Evolutionary conservation across 371 early-diverging fungal genomes (phyloP).

Genomic region (Actinomucor elegans): DNA sequence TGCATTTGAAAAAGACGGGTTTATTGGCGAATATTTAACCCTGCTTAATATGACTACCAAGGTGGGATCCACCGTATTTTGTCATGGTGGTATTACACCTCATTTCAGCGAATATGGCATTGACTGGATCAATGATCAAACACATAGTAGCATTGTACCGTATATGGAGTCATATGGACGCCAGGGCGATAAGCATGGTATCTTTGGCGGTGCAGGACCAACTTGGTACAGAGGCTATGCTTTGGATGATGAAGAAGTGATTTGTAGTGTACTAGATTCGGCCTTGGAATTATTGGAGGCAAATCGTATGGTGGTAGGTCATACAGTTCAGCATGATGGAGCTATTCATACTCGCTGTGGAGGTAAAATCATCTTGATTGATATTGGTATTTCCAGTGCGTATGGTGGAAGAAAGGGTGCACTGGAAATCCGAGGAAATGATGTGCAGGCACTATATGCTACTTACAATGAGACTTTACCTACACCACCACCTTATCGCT

Average conservation of each 20-base stretch:
- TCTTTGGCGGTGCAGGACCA: constrained; percentile 51
- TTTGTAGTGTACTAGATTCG: constrained; percentile 51
- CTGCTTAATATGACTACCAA: constrained; percentile 58
- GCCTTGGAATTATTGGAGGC: constrained; percentile 58
- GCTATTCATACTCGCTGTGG: constrained; percentile 64
- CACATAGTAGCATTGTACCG: constrained; percentile 36
- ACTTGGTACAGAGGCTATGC: constrained; percentile 74
- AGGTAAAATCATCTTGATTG: constrained; percentile 66
- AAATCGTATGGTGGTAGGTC: constrained; percentile 77
- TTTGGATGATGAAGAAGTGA: constrained; percentile 44
- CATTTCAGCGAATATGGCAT: constrained; percentile 52
- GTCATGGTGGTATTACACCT: constrained; percentile 73
- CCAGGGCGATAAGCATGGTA: constrained; percentile 30
- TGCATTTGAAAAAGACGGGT: constrained; percentile 64
- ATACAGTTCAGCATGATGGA: constrained; percentile 70
- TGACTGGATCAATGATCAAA: constrained; percentile 56
- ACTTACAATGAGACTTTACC: constrained; percentile 11
- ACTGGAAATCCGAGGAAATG: constrained; percentile 53
- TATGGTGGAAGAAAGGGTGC: constrained; percentile 68
- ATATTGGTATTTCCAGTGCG: constrained; percentile 71
- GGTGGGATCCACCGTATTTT: constrained; percentile 68
- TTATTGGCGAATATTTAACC: constrained; percentile 63
- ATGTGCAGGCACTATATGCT: constrained; percentile 29
- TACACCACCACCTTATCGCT: constrained; percentile 15
- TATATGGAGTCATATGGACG: constrained; percentile 27